Conservation (phyloP, 345 rosid species). For the Dipteronia dyeriana region DNA sequence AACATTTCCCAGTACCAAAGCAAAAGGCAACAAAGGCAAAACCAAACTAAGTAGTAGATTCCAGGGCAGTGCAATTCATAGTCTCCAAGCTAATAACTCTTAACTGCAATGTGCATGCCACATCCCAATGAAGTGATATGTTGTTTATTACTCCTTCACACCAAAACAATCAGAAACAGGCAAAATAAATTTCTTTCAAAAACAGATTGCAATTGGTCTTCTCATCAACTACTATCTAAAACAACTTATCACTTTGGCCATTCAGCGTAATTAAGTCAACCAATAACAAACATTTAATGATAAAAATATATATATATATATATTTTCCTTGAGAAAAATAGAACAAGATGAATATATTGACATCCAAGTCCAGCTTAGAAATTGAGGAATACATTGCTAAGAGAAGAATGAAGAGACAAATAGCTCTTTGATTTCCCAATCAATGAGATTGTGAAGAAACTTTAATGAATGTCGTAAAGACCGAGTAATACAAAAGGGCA, state of each 20-base stretch:
- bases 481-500: background rate
- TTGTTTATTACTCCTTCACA: background rate
- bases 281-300: background rate
- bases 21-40: background rate
- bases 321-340: background rate
- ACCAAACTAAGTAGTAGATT: background rate
- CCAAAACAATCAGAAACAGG: background rate
- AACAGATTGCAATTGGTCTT: background rate
- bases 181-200: background rate
- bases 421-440: background rate
- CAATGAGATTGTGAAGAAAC: background rate
- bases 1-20: background rate
- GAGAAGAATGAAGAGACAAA: background rate
- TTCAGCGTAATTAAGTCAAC: background rate
- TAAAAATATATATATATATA: background rate
- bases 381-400: background rate
- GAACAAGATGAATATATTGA: background rate
- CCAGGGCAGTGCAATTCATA: too few relatives aligned
- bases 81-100: background rate
- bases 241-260: background rate
- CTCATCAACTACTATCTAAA: background rate
- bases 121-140: background rate
- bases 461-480: background rate
- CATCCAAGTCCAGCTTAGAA: background rate
- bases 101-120: background rate